A percentile compares a stretch with the other conserved stretches of the same genome.
These are phyloP conservation scores for Colletotrichum eleusines DNA, from an alignment of 2,329 filamentous ascomycete species.

Conservation along the genomic window DNA sequence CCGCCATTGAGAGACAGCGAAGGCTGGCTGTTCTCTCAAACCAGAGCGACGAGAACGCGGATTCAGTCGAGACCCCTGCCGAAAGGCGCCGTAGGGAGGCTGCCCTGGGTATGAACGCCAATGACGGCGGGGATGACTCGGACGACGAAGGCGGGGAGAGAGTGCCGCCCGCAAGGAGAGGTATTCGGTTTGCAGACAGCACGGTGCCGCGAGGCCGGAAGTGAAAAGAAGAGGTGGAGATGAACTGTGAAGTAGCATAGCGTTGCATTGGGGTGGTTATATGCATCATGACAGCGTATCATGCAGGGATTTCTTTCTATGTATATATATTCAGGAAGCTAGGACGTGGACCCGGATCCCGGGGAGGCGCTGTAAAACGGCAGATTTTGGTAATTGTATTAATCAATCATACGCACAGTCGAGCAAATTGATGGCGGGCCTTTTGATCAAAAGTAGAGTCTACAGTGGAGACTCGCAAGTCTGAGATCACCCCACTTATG, in stretches of 20 bases:
- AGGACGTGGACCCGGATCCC: conserved; percentile 10
- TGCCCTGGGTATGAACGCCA: conserved; percentile 71
- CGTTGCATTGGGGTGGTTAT: conserved; percentile 32
- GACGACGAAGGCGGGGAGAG: conserved; percentile 70
- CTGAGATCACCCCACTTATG: no score
- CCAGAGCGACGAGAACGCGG: conserved; percentile 56
- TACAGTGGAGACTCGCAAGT: no score
- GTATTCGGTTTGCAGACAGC: conserved; percentile 71
- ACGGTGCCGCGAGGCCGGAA: conserved; percentile 45
- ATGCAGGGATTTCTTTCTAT: background rate
- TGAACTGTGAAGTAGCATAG: conserved; percentile 34
- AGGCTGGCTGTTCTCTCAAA: conserved; percentile 67
- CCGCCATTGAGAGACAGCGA: conserved; percentile 76
- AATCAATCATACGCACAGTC: conserved; percentile 29
- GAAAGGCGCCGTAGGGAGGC: conserved; percentile 80
- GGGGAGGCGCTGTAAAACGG: conserved; percentile 17
- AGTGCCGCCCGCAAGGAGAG: conserved; percentile 64
- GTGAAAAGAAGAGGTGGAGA: conserved; percentile 30
- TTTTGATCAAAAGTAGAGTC: background rate
- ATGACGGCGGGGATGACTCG: conserved; percentile 61
- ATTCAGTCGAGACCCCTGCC: conserved; percentile 76
- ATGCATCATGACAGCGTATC: conserved; percentile 37
- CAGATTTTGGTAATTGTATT: conserved; percentile 39
- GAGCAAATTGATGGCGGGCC: conserved; percentile 7
- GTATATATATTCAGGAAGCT: conserved; percentile 23